Evolutionary conservation across 2,329 filamentous ascomycete genomes (phyloP).

Genomic region (Diaporthe caulivora): DNA sequence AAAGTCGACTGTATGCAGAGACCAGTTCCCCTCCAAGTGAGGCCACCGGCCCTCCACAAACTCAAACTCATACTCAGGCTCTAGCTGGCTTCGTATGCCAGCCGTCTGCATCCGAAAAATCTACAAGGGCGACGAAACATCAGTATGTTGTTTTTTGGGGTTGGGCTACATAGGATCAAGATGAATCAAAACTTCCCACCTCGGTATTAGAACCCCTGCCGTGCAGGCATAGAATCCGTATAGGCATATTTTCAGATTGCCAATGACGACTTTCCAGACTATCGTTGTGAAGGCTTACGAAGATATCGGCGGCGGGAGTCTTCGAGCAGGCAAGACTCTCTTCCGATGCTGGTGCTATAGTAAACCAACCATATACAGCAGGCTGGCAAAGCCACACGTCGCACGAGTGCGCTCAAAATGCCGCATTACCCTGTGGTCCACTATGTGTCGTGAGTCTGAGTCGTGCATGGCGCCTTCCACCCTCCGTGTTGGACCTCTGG

Average conservation of each 20-base stretch:
- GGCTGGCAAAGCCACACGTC: neutral
- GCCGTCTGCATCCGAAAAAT: constrained; percentile 39
- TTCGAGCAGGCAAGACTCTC: neutral
- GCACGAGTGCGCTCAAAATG: constrained; percentile 2
- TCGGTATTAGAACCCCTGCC: constrained; percentile 36
- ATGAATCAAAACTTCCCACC: constrained; percentile 16
- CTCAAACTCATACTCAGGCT: constrained; percentile 38
- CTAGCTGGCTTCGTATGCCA: constrained; percentile 35
- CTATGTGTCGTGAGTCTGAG: neutral
- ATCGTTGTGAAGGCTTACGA: neutral
- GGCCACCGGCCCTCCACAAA: constrained; percentile 39
- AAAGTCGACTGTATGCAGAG: constrained; percentile 37
- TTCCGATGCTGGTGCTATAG: neutral
- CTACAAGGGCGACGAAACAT: constrained; percentile 27
- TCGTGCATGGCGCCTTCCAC: neutral
- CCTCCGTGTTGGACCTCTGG: neutral
- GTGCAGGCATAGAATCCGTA: constrained; percentile 34
- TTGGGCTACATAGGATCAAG: neutral
- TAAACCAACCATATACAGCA: constrained; percentile 5
- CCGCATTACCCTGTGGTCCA: neutral
- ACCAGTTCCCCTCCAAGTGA: constrained; percentile 38
- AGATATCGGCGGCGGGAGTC: neutral
- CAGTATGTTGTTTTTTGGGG: neutral
- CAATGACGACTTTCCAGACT: constrained; percentile 1
- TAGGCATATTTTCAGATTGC: constrained; percentile 27